Evolutionary conservation across 129 eudicot species (phyloP).

Genomic region (Saussurea involucrata): DNA sequence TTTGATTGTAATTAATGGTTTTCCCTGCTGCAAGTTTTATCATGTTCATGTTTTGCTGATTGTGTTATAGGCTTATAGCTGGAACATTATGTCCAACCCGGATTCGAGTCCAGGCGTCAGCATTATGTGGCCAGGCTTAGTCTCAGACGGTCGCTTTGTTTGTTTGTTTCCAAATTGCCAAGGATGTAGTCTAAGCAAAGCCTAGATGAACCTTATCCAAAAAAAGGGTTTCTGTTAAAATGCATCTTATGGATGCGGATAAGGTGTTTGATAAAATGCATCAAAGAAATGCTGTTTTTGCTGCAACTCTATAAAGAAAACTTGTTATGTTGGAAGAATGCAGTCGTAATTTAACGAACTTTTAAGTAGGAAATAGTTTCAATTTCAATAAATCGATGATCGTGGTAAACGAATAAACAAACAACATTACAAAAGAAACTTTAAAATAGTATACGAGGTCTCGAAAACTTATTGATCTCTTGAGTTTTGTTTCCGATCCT

Average conservation of each 20-base stretch:
- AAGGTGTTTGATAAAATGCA: slow-evolving; percentile 39
- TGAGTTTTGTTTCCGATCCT: slow-evolving; percentile 12
- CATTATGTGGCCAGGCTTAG: too few relatives aligned
- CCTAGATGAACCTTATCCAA: too few relatives aligned
- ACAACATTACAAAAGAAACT: slow-evolving; percentile 17
- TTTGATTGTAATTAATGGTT: slow-evolving; percentile 15
- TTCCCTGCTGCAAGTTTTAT: not conserved
- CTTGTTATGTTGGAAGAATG: not conserved
- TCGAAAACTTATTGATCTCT: slow-evolving; percentile 9
- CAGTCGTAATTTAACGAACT: not conserved
- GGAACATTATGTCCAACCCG: slow-evolving; percentile 26
- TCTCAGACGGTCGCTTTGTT: too few relatives aligned
- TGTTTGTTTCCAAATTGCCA: too few relatives aligned
- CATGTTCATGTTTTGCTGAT: not conserved
- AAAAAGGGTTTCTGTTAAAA: not conserved
- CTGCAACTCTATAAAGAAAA: slow-evolving; percentile 21
- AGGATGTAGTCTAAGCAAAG: too few relatives aligned
- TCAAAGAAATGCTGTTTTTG: slow-evolving; percentile 23
- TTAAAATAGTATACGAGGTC: slow-evolving; percentile 1
- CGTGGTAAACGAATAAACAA: slow-evolving; percentile 14
- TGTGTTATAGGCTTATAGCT: slow-evolving; percentile 13
- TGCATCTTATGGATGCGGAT: slow-evolving; percentile 11
- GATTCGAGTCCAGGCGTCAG: too few relatives aligned
- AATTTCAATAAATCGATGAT: slow-evolving; percentile 8
- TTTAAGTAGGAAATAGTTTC: not conserved